phyloP scores from a whole-genome alignment of 257 asterid species.

The Fraxinus americana region DNA sequence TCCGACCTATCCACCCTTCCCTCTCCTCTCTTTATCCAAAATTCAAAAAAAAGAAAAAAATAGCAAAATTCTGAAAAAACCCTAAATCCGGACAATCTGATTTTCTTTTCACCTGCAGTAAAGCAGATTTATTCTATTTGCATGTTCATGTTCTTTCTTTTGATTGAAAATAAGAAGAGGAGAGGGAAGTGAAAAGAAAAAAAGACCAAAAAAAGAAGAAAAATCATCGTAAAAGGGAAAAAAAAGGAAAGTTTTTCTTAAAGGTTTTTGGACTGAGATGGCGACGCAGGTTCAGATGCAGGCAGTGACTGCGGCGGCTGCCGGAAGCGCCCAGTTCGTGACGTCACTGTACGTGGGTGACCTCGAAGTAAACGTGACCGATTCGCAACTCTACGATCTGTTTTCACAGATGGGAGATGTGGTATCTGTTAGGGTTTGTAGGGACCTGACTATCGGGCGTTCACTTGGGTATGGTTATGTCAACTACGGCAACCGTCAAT shows the following conservation, averaged over 20 bases:
- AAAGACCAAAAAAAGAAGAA: constrained; percentile 40
- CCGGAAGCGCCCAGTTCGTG: constrained; percentile 58
- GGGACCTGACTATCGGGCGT: constrained; percentile 69
- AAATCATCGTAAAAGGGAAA: constrained; percentile 30
- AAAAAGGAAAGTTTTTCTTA: neutral
- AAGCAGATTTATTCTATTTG: constrained; percentile 14
- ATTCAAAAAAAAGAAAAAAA: constrained; percentile 20
- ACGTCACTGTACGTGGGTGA: constrained; percentile 93
- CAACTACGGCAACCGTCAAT: constrained; percentile 71
- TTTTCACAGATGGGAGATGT: constrained; percentile 87
- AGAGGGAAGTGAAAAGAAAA: constrained; percentile 72
- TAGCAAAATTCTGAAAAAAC: constrained; percentile 28
- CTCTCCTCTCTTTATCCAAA: constrained; percentile 47
- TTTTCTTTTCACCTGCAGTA: constrained; percentile 33
- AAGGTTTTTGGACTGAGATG: constrained; percentile 47
- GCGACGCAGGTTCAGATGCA: constrained; percentile 79
- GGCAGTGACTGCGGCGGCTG: constrained; percentile 44
- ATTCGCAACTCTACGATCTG: constrained; percentile 84
- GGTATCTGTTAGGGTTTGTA: constrained; percentile 91
- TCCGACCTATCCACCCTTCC: constrained; percentile 52
- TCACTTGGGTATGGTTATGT: constrained; percentile 96
- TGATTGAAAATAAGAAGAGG: constrained; percentile 69
- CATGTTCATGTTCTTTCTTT: constrained; percentile 21
- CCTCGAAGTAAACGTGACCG: constrained; percentile 74
- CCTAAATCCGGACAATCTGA: constrained; percentile 28